These are phyloP conservation scores for Purshia tridentata DNA, from an alignment of 306 rosid genomes.

Conservation along the genomic window DNA sequence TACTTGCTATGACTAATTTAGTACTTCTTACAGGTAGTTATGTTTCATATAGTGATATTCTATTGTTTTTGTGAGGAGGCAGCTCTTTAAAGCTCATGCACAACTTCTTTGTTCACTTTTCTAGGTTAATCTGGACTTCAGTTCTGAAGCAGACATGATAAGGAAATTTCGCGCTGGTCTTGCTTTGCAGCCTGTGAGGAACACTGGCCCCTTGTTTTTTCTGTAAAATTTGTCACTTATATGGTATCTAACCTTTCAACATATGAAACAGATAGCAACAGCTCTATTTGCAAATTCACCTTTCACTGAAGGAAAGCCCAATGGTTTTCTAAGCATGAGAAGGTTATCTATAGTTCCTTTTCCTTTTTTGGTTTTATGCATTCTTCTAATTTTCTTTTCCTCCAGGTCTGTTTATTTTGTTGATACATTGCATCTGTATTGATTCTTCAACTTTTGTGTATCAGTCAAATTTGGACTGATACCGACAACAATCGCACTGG, in stretches of 20 bases:
- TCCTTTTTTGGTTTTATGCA: constrained; percentile 19
- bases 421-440: constrained; percentile 16
- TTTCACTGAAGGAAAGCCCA: constrained; percentile 90
- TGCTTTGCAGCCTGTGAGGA: constrained; percentile 94
- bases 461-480: constrained; percentile 95
- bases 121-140: constrained; percentile 94
- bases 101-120: constrained; percentile 24
- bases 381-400: constrained; percentile 11
- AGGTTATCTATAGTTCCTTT: constrained; percentile 45
- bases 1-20: background rate
- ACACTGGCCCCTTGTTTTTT: constrained; percentile 18
- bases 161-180: constrained; percentile 93
- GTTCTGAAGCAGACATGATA: constrained; percentile 94
- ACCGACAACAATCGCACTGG: constrained; percentile 85
- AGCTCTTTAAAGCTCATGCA: constrained; percentile 12
- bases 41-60: constrained; percentile 8
- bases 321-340: constrained; percentile 93
- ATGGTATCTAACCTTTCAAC: constrained; percentile 33
- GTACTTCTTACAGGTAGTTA: background rate
- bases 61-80: constrained; percentile 21
- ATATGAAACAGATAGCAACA: constrained; percentile 82
- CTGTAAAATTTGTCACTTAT: constrained; percentile 20
- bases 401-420: constrained; percentile 13
- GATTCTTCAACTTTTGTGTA: constrained; percentile 26
- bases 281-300: constrained; percentile 99